Evolutionary conservation across 495 filamentous ascomycete genomes (phyloP).

Genomic region (Trichocladium uniseriatum): DNA sequence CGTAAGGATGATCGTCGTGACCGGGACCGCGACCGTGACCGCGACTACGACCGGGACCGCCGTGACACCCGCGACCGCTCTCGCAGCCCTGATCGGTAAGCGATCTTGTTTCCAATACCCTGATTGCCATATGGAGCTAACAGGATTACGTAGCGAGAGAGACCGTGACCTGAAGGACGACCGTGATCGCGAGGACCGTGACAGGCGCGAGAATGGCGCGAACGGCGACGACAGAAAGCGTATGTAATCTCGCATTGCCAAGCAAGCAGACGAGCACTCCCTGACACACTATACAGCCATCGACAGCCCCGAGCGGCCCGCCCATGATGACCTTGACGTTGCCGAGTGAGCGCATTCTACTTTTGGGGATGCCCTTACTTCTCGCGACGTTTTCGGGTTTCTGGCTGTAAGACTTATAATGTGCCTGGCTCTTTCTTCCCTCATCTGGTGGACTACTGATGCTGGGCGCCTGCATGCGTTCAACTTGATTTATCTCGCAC

Average conservation of each 20-base stretch:
- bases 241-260: conserved; percentile 32
- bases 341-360: conserved; percentile 54
- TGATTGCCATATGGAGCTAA: not conserved
- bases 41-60: conserved; percentile 68
- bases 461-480: conserved; percentile 13
- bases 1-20: conserved; percentile 85
- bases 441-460: conserved; percentile 22
- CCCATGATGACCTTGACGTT: conserved; percentile 93
- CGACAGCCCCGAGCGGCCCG: conserved; percentile 65
- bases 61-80: conserved; percentile 66
- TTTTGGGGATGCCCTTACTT: not conserved
- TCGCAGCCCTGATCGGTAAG: conserved; percentile 63
- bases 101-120: conserved; percentile 30
- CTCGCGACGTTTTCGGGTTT: not conserved
- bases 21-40: conserved; percentile 53
- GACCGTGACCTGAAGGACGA: conserved; percentile 45
- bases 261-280: not conserved
- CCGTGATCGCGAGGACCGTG: conserved; percentile 48
- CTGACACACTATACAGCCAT: conserved; percentile 36
- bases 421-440: conserved; percentile 5
- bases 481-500: conserved; percentile 3
- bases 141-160: conserved; percentile 34
- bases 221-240: conserved; percentile 87
- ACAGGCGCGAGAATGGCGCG: conserved; percentile 54
- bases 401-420: conserved; percentile 24